Evolutionary conservation across 2,329 filamentous ascomycete species (phyloP).

Genomic region (Penicillium sp.): DNA sequence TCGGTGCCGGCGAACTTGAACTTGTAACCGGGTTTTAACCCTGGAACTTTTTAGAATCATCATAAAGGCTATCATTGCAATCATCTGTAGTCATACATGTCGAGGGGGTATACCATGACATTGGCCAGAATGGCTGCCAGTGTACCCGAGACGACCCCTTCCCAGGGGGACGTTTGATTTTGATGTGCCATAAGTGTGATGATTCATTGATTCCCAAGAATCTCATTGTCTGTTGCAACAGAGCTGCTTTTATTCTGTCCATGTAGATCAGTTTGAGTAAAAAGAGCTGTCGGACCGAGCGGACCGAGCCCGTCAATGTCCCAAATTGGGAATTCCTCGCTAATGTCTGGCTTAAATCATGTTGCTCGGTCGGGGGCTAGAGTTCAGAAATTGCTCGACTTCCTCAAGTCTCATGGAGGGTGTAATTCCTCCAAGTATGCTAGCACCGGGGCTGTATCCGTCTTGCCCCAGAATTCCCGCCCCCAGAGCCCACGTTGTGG

Average conservation of each 20-base stretch:
- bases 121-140: constrained; percentile 12
- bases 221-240: neutral
- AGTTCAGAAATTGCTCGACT: constrained; percentile 19
- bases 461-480: constrained; percentile 6
- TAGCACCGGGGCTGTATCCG: neutral
- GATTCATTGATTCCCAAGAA: neutral
- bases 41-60: neutral
- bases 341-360: neutral
- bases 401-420: constrained; percentile 18
- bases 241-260: neutral
- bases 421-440: constrained; percentile 9
- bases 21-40: constrained; percentile 13
- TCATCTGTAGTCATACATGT: constrained; percentile 5
- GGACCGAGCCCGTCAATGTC: constrained; percentile 2
- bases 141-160: constrained; percentile 9
- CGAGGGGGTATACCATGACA: constrained; percentile 10
- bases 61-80: neutral
- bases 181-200: neutral
- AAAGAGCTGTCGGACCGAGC: constrained; percentile 3
- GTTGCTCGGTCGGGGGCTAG: constrained; percentile 9
- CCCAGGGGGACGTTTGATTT: constrained; percentile 6
- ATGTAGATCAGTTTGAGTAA: neutral
- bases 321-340: too few relatives aligned
- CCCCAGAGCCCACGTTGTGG: constrained; percentile 12
- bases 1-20: constrained; percentile 4